A percentile compares a stretch with the other conserved stretches of the same genome.
Evolutionary conservation across 768 basidiomycete genomes (phyloP).

Genomic region (Brasilioporus rufonigricans): DNA sequence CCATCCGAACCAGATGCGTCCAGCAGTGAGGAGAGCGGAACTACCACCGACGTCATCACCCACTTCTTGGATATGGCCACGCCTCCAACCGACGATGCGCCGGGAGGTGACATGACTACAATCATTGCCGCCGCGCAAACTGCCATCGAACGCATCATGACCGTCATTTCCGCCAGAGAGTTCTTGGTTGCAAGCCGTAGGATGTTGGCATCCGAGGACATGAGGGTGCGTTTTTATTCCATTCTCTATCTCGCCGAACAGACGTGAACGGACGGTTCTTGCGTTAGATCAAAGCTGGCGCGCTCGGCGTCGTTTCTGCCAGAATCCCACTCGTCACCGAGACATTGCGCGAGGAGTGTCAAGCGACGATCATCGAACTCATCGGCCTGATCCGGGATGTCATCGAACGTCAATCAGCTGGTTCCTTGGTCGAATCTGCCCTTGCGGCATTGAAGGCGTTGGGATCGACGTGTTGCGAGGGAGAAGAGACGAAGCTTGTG

Average conservation of each 20-base stretch:
- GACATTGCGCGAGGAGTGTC: conserved; percentile 50
- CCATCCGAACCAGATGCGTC: conserved; percentile 19
- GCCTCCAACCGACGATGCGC: conserved; percentile 26
- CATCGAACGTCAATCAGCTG: conserved; percentile 42
- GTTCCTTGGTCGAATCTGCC: conserved; percentile 42
- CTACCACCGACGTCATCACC: conserved; percentile 44
- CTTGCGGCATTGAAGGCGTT: conserved; percentile 61
- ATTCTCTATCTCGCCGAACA: neutral
- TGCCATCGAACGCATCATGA: conserved; percentile 53
- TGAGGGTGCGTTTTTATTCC: conserved; percentile 40
- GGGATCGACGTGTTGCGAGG: conserved; percentile 50
- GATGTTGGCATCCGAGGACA: conserved; percentile 55
- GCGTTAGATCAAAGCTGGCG: conserved; percentile 59
- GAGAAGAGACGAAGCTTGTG: conserved; percentile 67
- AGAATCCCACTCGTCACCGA: conserved; percentile 62
- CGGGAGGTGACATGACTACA: conserved; percentile 41
- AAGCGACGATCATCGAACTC: conserved; percentile 51
- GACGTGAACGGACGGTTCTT: neutral
- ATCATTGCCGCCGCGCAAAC: conserved; percentile 47
- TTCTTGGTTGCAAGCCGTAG: conserved; percentile 59
- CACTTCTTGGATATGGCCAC: conserved; percentile 49
- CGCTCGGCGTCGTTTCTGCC: conserved; percentile 65
- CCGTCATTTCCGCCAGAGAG: conserved; percentile 64
- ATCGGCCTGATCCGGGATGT: conserved; percentile 48
- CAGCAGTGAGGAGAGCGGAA: conserved; percentile 15